Evolutionary conservation across 345 rosid species (phyloP), one percentile per base, ranked within the genome.

Genomic region (Salix koriyanagi): DNA sequence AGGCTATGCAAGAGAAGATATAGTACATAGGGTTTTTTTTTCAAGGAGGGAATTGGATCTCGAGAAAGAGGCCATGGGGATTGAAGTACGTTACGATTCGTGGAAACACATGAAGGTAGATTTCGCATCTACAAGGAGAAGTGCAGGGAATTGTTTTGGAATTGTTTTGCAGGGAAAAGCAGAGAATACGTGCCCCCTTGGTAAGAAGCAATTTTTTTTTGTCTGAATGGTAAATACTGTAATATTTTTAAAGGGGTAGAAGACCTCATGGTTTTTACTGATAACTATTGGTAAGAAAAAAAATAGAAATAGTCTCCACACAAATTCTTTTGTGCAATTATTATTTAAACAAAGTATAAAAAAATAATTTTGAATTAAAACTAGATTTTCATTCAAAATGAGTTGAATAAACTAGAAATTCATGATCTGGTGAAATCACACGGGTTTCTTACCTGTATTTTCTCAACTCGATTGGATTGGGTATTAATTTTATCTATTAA

Each of bases 61-160:
- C 50, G 50, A 71, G 69, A 72, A 75, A 70, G 69, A 72, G 78
- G 77, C 68, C 68, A 46, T 16, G 75, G 65, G 67, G 78, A 75
- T 34, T 71, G 87, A 89, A 79, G 82, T 82, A 85, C 88, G 91
- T 85, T 77, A 87, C 75, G 91, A 83, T 87, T 89, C 84, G 87
- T 75, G 87, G 21, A 64, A 61, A 60, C 71, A 48, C 10, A 58
- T 41, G 54, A 75, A 83, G 74, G 70, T 32, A 82, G 76, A 15
- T 77, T 79, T 72, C 74, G 85, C 85, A 83, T 83, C 81, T 44
- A 75, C 69, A 74, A 86, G 76, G 52, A 16, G 68, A 77, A 65
- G 79, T 41, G 68, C 67, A 80, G 7, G 41, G 66, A 75, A 30
- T 48, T 26, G 79, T 10, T 71, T 26, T 64, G 82, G 34, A 32